Evolutionary conservation across 2,329 filamentous ascomycete genomes (phyloP), one percentile per base, ranked within the genome.

Genomic region (Stagonosporopsis chrysanthemi): DNA sequence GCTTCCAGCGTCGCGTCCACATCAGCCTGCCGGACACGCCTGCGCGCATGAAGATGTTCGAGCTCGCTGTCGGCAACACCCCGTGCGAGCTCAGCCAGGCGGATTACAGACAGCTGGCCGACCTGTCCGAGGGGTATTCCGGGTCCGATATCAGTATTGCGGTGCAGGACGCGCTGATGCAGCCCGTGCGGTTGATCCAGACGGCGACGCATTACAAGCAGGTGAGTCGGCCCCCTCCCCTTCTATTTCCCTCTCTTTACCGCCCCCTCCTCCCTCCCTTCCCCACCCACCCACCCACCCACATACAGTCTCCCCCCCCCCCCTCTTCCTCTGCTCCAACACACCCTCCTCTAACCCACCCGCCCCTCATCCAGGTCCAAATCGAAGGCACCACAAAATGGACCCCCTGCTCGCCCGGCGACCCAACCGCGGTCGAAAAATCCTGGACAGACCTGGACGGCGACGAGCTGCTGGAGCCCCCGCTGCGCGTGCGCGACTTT

Each of bases 161-260:
- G 3, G 95, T 98, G 19, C 95, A 99, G 77, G 91, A 96, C 74
- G 95, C 95, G 0, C 81, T 99, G 36, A 99, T 99, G 95, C 92
- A 97, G 73, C 96, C 95, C 1, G 91, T 99, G 60, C 86, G 95
- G 61, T 96, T 97, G 79, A 98, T 99, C 66, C 89, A 98, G 76
- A 96, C 93, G 62, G 94, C 95, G 17, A 99, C 95, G 50, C 95
- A 99, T 80, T 99, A 98, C 80, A 97, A 97, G 78, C 89, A 90
- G 81, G 94, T 94, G 82, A n/a, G n/a, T n/a, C 47, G 74, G 4
- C 3, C 12, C 14, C 2, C 31, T 33, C 31, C 6, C 31, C 9
- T 11, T 33, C 31, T 4, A 15, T 31, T 11, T 31, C 28, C 9
- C 28, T 9, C 28, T 11, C 28, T 31, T 9, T 3, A 31, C 28